Conservation (phyloP, 208 protist genomes). For the Acanthamoeba divionensis region DNA sequence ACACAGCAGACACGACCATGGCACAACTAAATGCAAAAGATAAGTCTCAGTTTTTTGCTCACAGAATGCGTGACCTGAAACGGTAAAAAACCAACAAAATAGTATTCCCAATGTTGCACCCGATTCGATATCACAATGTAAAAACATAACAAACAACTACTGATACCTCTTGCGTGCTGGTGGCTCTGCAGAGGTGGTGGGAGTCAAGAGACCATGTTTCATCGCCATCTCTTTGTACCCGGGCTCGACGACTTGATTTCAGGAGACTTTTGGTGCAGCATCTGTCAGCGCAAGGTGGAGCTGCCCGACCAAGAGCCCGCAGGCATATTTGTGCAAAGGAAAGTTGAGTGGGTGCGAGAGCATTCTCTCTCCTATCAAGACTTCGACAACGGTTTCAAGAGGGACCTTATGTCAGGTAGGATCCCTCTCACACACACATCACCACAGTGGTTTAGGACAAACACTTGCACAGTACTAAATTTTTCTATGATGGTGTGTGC, state of each 20-base stretch:
- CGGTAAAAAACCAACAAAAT: background rate
- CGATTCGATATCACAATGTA: no score
- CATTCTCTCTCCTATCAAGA: background rate
- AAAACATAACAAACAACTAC: no score
- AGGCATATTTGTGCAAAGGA: background rate
- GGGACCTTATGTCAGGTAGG: background rate
- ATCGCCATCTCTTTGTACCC: conserved; percentile 20
- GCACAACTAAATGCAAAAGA: background rate
- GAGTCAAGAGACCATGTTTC: background rate
- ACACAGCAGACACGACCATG: background rate
- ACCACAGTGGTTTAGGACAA: no score
- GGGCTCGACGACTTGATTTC: conserved; percentile 8
- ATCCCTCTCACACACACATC: background rate
- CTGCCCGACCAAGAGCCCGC: background rate
- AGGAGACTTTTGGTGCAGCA: conserved; percentile 32
- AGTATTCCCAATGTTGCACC: no score
- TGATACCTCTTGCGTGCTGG: no score
- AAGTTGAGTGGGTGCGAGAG: background rate
- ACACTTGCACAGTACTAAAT: no score
- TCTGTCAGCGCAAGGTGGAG: background rate
- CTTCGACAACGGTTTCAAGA: conserved; percentile 23
- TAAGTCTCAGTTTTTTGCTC: conserved; percentile 45
- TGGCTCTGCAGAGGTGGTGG: no score
- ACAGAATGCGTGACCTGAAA: background rate
- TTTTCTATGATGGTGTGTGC: no score